Conservation (phyloP, 2,329 filamentous ascomycete genomes). For the Hypoxylon sp. region DNA sequence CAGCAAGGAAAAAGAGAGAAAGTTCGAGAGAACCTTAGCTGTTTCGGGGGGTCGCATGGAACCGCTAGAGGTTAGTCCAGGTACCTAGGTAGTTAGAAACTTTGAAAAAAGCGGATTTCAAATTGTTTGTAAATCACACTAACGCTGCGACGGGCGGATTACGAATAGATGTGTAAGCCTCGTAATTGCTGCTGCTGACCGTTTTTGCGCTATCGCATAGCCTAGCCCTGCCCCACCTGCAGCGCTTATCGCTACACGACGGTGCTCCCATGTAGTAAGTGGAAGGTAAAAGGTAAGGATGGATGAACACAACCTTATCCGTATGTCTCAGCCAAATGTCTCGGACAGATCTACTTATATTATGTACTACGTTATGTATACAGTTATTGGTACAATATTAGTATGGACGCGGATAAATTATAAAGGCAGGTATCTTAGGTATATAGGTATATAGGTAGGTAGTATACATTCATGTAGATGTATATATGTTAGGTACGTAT, state of each 20-base stretch:
- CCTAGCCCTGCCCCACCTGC: conserved; percentile 20
- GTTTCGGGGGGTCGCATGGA: neutral
- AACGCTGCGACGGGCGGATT: conserved; percentile 46
- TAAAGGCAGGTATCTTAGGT: neutral
- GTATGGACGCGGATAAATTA: neutral
- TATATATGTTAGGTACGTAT: neutral
- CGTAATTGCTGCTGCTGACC: conserved; percentile 25
- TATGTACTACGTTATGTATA: conserved; percentile 7
- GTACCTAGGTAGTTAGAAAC: neutral
- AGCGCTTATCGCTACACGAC: conserved; percentile 37
- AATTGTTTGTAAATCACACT: conserved; percentile 43
- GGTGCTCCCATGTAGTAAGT: neutral
- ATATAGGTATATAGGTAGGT: neutral
- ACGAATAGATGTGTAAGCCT: conserved; percentile 51
- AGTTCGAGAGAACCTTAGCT: conserved; percentile 4
- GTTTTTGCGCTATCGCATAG: conserved; percentile 14
- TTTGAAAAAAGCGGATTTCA: conserved; percentile 37
- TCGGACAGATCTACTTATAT: neutral
- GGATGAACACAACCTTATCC: conserved; percentile 21
- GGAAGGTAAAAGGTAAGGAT: neutral
- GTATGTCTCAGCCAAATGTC: conserved; percentile 15
- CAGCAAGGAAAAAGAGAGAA: neutral
- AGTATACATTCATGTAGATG: neutral
- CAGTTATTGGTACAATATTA: neutral
- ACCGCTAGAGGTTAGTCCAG: neutral